Evolutionary conservation across 2,329 filamentous ascomycete genomes (phyloP).

Genomic region (Xylariaceae sp.): DNA sequence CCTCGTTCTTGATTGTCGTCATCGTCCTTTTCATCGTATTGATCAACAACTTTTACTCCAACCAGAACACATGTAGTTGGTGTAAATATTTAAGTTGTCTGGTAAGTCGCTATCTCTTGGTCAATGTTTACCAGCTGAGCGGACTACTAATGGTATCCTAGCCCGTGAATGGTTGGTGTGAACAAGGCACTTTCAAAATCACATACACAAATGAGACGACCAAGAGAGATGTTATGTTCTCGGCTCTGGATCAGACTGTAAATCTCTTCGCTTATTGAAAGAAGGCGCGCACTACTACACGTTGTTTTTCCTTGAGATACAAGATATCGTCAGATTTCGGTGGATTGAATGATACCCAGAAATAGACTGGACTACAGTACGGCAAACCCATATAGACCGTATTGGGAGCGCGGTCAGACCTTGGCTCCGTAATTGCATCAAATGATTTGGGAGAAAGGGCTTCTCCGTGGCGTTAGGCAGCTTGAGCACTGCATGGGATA

Average conservation of each 20-base stretch:
- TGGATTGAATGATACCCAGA: too few relatives aligned
- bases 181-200: slow-evolving; percentile 28
- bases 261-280: slow-evolving; percentile 8
- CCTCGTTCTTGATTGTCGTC: slow-evolving; percentile 73
- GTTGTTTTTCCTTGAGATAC: too few relatives aligned
- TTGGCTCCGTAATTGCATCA: too few relatives aligned
- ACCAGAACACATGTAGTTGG: slow-evolving; percentile 76
- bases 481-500: too few relatives aligned
- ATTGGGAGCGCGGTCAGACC: too few relatives aligned
- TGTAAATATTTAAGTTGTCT: slow-evolving; percentile 94
- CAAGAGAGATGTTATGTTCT: slow-evolving; percentile 19
- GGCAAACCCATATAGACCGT: too few relatives aligned
- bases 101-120: slow-evolving; percentile 60
- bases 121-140: not conserved
- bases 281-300: not conserved
- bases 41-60: slow-evolving; percentile 86
- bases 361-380: too few relatives aligned
- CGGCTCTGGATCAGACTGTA: slow-evolving; percentile 19
- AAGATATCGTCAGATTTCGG: too few relatives aligned
- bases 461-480: too few relatives aligned
- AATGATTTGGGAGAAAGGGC: too few relatives aligned
- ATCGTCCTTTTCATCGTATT: slow-evolving; percentile 83
- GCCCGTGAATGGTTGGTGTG: slow-evolving; percentile 34
- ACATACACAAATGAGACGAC: slow-evolving; percentile 15
- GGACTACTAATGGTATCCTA: slow-evolving; percentile 14